phyloP scores from a whole-genome alignment of 257 asterid genomes.

The Ballota nigra region DNA sequence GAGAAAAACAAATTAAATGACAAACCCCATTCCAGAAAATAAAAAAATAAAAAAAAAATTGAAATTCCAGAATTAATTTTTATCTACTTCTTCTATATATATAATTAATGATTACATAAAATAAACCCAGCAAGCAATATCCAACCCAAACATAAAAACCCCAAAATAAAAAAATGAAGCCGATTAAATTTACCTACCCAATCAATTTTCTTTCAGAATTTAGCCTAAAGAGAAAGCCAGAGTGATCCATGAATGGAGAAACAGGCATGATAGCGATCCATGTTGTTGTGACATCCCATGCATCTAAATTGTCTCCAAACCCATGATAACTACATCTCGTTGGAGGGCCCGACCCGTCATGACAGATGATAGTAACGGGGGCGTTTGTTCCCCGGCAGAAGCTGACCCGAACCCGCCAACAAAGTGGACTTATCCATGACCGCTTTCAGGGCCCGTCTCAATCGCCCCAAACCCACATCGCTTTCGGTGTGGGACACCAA shows the following conservation, averaged over 20 bases:
- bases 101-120: not conserved
- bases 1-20: too few relatives aligned
- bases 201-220: too few relatives aligned
- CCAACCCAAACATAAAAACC: not conserved
- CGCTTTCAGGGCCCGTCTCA: slow-evolving; percentile 55
- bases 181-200: not conserved
- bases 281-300: slow-evolving; percentile 21
- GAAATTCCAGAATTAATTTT: too few relatives aligned
- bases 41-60: too few relatives aligned
- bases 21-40: too few relatives aligned
- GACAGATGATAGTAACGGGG: slow-evolving; percentile 65
- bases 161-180: not conserved
- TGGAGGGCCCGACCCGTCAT: slow-evolving; percentile 11
- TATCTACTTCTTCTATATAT: not conserved
- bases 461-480: slow-evolving; percentile 45
- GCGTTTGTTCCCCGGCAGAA: slow-evolving; percentile 62
- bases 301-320: not conserved
- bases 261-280: slow-evolving; percentile 22
- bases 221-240: slow-evolving; percentile 14
- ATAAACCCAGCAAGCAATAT: not conserved
- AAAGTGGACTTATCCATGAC: slow-evolving; percentile 65
- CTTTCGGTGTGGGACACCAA: slow-evolving; percentile 26
- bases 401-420: slow-evolving; percentile 52
- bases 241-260: slow-evolving; percentile 2
- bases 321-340: slow-evolving; percentile 28